Base-by-base conservation (phyloP, 2,329 filamentous ascomycete genomes). In the Cladosporium sp. region DNA sequence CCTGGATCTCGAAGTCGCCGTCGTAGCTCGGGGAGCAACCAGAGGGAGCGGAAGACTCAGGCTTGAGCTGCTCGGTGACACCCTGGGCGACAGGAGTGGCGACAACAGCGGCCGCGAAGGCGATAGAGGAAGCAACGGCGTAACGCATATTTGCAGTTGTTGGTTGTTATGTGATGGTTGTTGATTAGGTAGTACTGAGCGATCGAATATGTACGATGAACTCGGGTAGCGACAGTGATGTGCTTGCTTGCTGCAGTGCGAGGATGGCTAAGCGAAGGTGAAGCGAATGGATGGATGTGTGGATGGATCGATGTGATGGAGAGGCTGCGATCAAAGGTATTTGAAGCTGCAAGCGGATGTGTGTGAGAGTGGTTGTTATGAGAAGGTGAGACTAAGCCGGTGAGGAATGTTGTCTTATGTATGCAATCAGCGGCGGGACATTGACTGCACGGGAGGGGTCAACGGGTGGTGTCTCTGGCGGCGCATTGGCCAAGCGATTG, bases 1-100 rank as follows among this genome's bases (percentile, higher is more conserved):
- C 82, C 58, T 85, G 84, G 69, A 91, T 84, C 74, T 87, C 80
- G 71, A 91, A 90, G 38, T 78, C 78, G 58, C 86, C 86, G 15
- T 80, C 72, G 72, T 82, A 84, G 64, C 75, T 82, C 12, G 78
- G 69, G 57, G 77, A 73, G 80, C 88, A 92, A 66, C 84, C 85
- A 1, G 77, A 72, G 1, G 88, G 87, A 1, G 84, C 76, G 2
- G 80, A 69, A 18, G 75, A 78, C 0, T 79, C 74, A 12, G 88
- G 87, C 6, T 83, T 76, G 63, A 88, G 80, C 68, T 78, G 71
- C 18, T 78, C 77, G 49, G 81, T 82, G 55, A 83, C 81, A 59
- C 77, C 81, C 71, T 82, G 78, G 28, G 75, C 75, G 36, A 73
- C 68, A 21, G 76, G 75, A 60, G 80, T 79, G 38, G 79, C 73